Conservation (phyloP, 345 rosid species). For the Aurinia saxatilis region DNA sequence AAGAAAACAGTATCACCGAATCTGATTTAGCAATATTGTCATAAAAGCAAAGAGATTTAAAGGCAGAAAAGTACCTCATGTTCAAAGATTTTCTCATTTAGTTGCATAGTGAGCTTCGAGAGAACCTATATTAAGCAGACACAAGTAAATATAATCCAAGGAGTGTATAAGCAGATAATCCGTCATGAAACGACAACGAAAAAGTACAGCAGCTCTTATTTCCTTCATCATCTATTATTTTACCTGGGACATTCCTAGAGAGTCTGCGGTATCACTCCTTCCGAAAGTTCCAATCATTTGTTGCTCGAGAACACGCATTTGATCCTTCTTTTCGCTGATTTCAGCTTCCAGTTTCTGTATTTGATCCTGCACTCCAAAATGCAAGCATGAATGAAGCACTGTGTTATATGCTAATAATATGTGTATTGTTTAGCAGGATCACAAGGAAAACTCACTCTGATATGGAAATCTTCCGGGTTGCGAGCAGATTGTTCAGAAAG, state of each 20-base stretch:
- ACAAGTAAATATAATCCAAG: not conserved
- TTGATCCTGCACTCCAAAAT: conserved; percentile 31
- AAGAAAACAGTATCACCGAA: conserved; percentile 17
- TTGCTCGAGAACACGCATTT: conserved; percentile 75
- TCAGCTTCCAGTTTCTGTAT: conserved; percentile 78
- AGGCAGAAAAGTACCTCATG: conserved; percentile 53
- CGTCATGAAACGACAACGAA: not conserved
- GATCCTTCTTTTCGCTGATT: conserved; percentile 80
- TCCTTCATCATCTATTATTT: not conserved
- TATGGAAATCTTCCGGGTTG: conserved; percentile 77
- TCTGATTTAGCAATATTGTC: not conserved
- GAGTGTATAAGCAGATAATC: not conserved
- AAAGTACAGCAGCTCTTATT: not conserved
- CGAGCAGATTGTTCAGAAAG: conserved; percentile 74
- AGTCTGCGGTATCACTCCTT: conserved; percentile 64
- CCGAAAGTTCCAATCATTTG: conserved; percentile 72
- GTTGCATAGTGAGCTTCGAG: conserved; percentile 75
- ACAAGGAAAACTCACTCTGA: conserved; percentile 42
- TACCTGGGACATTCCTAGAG: conserved; percentile 94
- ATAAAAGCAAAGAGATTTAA: not conserved
- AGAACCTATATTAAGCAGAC: conserved; percentile 49
- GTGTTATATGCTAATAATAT: conserved; percentile 1
- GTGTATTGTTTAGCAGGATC: conserved; percentile 5
- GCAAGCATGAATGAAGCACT: conserved; percentile 4
- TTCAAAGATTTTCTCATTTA: conserved; percentile 91